Percentiles rank a stretch among this genome's conserved stretches.
These are phyloP conservation scores for Ophiostoma sp. DNA, from an alignment of 2,329 filamentous ascomycete genomes.

Conservation along the genomic window DNA sequence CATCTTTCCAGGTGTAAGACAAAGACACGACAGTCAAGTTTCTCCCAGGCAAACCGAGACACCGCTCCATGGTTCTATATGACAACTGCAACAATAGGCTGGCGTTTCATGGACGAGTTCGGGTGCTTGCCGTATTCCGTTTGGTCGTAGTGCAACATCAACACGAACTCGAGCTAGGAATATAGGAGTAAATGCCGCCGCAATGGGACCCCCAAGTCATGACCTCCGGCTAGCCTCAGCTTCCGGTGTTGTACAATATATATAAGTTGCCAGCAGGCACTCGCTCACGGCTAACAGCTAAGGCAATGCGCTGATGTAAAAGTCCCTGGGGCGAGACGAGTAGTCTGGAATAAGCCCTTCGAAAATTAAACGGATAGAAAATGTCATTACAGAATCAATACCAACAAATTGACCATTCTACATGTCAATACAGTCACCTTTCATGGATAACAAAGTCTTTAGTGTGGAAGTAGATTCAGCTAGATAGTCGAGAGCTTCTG, in stretches of 20 bases:
- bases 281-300: too few species aligned
- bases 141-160: not conserved
- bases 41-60: not conserved
- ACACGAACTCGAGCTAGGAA: not conserved
- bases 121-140: not conserved
- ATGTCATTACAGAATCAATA: too few species aligned
- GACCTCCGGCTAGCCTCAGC: not conserved
- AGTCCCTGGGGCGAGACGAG: too few species aligned
- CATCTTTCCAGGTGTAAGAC: not conserved
- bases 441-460: too few species aligned
- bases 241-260: not conserved
- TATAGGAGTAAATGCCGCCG: not conserved
- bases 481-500: too few species aligned
- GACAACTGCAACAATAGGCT: not conserved
- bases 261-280: too few species aligned
- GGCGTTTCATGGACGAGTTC: not conserved
- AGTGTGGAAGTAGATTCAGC: too few species aligned
- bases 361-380: too few species aligned
- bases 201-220: not conserved
- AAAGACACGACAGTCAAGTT: not conserved
- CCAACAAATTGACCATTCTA: too few species aligned
- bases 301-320: too few species aligned
- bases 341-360: too few species aligned
- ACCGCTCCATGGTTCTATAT: not conserved
- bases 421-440: too few species aligned